Percentiles rank a stretch among this genome's conserved stretches.
phyloP scores from a whole-genome alignment of 2,329 filamentous ascomycete species.

The Chrysoporthe austroafricana region DNA sequence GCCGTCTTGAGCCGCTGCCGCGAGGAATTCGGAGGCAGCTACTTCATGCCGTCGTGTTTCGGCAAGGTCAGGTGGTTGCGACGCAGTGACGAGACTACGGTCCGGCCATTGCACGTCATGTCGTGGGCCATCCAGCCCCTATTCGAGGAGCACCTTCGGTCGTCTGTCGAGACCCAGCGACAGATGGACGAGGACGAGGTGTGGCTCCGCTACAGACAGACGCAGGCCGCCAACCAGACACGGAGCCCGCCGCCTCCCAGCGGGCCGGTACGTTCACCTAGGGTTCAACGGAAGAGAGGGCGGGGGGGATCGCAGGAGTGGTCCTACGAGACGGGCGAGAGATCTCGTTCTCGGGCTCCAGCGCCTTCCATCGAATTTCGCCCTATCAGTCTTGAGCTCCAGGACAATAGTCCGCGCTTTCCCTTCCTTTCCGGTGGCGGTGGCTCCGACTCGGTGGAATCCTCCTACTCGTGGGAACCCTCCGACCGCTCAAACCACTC shows the following conservation, averaged over 20 bases:
- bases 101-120: neutral
- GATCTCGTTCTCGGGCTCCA: neutral
- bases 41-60: neutral
- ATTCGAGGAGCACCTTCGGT: neutral
- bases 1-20: neutral
- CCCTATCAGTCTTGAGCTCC: no score
- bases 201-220: neutral
- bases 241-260: neutral
- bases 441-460: neutral
- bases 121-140: neutral
- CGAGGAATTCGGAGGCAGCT: neutral
- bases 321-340: neutral
- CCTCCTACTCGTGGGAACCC: neutral
- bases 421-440: neutral
- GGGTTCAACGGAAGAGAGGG: neutral
- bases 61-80: neutral
- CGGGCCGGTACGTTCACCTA: neutral
- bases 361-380: no score
- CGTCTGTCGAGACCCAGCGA: neutral
- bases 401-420: neutral
- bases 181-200: neutral
- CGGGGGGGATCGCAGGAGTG: neutral
- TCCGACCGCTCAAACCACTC: constrained; percentile 1
- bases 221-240: neutral
- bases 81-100: neutral